Conservation (phyloP, 495 filamentous ascomycete species). For the Pyrenula aspistea region DNA sequence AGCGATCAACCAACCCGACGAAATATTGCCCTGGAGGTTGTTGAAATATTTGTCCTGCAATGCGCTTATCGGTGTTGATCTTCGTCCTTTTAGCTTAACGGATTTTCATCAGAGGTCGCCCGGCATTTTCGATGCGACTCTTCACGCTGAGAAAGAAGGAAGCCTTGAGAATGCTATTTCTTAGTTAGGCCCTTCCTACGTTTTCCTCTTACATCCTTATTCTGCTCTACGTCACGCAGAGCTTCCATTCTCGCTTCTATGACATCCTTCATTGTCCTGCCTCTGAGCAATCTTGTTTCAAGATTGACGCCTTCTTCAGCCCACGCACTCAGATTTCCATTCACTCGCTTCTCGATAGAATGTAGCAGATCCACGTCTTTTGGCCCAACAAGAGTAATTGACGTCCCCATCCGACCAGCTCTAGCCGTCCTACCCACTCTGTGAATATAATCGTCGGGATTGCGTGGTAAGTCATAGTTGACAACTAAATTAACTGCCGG, state of each 20-base stretch:
- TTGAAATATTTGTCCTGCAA: too few relatives aligned
- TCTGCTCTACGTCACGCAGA: conserved; percentile 79
- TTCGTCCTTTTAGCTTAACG: too few relatives aligned
- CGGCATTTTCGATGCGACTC: too few relatives aligned
- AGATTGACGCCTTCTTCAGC: conserved; percentile 81
- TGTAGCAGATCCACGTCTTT: conserved; percentile 77
- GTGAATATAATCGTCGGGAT: conserved; percentile 96
- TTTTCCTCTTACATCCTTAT: conserved; percentile 58
- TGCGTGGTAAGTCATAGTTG: conserved; percentile 89
- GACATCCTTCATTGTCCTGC: conserved; percentile 68
- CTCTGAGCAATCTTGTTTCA: conserved; percentile 71
- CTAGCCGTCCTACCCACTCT: conserved; percentile 89
- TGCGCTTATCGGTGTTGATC: too few relatives aligned
- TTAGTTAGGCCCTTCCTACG: conserved; percentile 33
- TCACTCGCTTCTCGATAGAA: conserved; percentile 77
- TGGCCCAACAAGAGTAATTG: conserved; percentile 84
- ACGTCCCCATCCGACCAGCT: conserved; percentile 71
- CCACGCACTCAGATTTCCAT: conserved; percentile 68
- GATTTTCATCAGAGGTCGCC: too few relatives aligned
- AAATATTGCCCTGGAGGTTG: too few relatives aligned
- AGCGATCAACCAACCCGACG: too few relatives aligned
- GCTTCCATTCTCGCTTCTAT: conserved; percentile 88
- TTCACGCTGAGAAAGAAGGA: too few relatives aligned
- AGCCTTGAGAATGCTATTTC: too few relatives aligned
- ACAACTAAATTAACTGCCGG: conserved; percentile 81